Evolutionary conservation across 805 yeast genomes (phyloP).

Genomic region (Saccharomyces mikatae): DNA sequence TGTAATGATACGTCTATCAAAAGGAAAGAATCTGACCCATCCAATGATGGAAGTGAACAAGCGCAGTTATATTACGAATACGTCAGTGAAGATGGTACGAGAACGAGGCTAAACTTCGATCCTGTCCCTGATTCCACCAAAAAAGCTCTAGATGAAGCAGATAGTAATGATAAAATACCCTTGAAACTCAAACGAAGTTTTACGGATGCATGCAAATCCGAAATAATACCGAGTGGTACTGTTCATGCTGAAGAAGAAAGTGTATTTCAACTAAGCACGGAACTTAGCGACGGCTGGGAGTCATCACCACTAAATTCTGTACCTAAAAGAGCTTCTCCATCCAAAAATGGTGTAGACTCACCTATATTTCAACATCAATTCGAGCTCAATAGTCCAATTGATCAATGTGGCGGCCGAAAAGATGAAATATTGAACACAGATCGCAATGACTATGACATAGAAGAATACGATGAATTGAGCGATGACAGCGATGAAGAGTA

Average conservation of each 20-base stretch:
- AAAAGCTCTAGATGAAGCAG: conserved; percentile 7
- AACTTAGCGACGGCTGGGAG: conserved; percentile 2
- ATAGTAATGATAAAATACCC: conserved; percentile 11
- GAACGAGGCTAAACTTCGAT: conserved; percentile 28
- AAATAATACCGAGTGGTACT: conserved; percentile 10
- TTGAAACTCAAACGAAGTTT: conserved; percentile 1
- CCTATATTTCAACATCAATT: conserved; percentile 38
- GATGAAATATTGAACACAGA: conserved; percentile 8
- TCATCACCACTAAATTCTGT: conserved; percentile 6
- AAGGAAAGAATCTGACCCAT: neutral
- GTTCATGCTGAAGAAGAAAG: conserved; percentile 16
- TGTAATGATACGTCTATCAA: conserved; percentile 19
- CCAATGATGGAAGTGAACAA: conserved; percentile 22
- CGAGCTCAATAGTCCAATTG: conserved; percentile 33
- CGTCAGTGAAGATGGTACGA: conserved; percentile 30
- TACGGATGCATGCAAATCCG: conserved; percentile 4
- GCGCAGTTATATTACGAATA: conserved; percentile 29
- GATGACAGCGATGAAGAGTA: conserved; percentile 10
- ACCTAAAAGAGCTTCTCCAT: conserved; percentile 10
- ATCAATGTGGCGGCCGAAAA: conserved; percentile 16
- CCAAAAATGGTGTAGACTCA: conserved; percentile 10
- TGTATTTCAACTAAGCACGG: conserved; percentile 20
- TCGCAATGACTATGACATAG: conserved; percentile 10
- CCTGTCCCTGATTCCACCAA: conserved; percentile 30
- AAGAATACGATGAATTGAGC: conserved; percentile 5